A percentile compares a stretch with the other conserved stretches of the same genome.
Conservation (phyloP, 1,284 basidiomycete genomes). For the Tilletia caries region DNA sequence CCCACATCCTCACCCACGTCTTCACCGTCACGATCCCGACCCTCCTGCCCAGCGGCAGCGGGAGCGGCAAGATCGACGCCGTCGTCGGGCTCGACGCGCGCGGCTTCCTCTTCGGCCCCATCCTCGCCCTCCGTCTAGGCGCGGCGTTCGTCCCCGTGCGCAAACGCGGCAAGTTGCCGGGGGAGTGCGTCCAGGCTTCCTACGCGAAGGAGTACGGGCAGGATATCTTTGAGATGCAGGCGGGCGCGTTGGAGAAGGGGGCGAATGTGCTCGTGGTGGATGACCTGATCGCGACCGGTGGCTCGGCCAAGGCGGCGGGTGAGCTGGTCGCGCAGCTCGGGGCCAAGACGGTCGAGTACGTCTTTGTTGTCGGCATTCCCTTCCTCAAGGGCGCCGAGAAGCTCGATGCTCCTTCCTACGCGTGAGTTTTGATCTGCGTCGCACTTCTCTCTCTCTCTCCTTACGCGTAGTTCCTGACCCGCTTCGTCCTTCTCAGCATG, state of each 20-base stretch:
- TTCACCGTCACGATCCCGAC: conserved; percentile 68
- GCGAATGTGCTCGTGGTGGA: conserved; percentile 86
- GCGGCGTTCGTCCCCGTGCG: conserved; percentile 95
- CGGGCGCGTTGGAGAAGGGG: conserved; percentile 72
- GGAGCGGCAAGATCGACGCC: conserved; percentile 69
- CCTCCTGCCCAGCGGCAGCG: conserved; percentile 32
- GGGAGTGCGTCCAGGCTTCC: conserved; percentile 69
- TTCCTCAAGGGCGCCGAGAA: conserved; percentile 76
- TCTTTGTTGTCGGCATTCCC: conserved; percentile 86
- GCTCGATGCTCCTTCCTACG: conserved; percentile 74
- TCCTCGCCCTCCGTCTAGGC: conserved; percentile 83
- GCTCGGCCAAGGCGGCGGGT: conserved; percentile 89
- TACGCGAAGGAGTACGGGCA: conserved; percentile 95
- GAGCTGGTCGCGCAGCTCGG: conserved; percentile 80
- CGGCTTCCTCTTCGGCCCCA: conserved; percentile 91
- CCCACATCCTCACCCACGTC: conserved; percentile 81
- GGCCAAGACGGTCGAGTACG: conserved; percentile 80
- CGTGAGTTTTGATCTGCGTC: conserved; percentile 36
- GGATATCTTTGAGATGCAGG: conserved; percentile 94
- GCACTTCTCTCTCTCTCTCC: neutral
- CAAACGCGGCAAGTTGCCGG: conserved; percentile 91
- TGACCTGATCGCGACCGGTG: conserved; percentile 94
- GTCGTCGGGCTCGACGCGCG: conserved; percentile 94
- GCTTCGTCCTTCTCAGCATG: neutral
- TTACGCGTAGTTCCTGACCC: neutral